Percentiles rank a stretch among this genome's conserved stretches.
These are phyloP conservation scores for Lanzia echinophila DNA, from an alignment of 2,329 filamentous ascomycete species.

Conservation along the genomic window DNA sequence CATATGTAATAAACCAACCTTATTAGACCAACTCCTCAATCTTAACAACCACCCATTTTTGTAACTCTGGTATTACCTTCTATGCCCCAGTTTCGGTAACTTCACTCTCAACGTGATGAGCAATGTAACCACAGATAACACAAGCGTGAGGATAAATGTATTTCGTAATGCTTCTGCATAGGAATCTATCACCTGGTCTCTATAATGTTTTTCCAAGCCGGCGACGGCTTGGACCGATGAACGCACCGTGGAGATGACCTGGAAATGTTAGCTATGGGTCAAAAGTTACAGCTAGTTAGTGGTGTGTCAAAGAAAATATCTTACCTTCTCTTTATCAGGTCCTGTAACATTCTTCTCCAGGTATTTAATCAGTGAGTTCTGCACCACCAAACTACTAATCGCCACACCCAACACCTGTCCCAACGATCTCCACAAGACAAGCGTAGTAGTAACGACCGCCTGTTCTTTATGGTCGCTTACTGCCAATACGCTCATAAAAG, in stretches of 20 bases:
- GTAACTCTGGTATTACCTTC: slow-evolving; percentile 28
- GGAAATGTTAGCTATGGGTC: slow-evolving; percentile 1
- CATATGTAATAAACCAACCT: neutral
- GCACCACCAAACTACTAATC: slow-evolving; percentile 62
- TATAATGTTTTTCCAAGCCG: slow-evolving; percentile 37
- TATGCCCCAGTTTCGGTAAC: slow-evolving; percentile 45
- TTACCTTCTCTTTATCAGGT: slow-evolving; percentile 43
- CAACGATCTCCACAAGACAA: slow-evolving; percentile 65
- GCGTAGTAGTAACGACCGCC: slow-evolving; percentile 62
- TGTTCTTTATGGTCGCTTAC: slow-evolving; percentile 54
- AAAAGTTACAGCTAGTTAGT: neutral
- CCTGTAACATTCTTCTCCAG: slow-evolving; percentile 53
- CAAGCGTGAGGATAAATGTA: slow-evolving; percentile 37
- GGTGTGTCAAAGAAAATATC: neutral
- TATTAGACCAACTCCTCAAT: neutral
- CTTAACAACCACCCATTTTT: slow-evolving; percentile 12
- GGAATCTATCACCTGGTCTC: slow-evolving; percentile 47
- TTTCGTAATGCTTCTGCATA: slow-evolving; percentile 46
- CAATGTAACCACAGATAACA: slow-evolving; percentile 43
- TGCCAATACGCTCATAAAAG: slow-evolving; percentile 57
- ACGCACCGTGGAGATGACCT: slow-evolving; percentile 46
- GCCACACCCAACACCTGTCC: slow-evolving; percentile 71
- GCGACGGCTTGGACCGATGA: slow-evolving; percentile 49
- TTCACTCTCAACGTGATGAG: slow-evolving; percentile 44
- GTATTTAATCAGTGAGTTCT: slow-evolving; percentile 60